Percentiles rank a stretch among this genome's conserved stretches.
These are phyloP conservation scores for Saccharomycopsis fermentans DNA, from an alignment of 805 yeast genomes.

Conservation along the genomic window DNA sequence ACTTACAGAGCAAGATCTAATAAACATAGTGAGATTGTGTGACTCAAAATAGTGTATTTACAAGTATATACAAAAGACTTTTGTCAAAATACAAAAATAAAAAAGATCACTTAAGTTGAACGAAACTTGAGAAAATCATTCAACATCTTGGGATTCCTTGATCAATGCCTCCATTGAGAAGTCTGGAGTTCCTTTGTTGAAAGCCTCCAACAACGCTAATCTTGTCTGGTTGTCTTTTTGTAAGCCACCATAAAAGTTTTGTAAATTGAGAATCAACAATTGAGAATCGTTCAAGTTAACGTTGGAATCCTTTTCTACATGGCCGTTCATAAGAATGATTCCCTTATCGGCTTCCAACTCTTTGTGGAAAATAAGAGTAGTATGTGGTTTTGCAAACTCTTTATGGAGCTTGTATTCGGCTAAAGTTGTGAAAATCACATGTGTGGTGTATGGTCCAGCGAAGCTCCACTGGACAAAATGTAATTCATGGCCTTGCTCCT, in stretches of 20 bases:
- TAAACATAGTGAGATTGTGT: too few species aligned
- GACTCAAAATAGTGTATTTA: neutral
- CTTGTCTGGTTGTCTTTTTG: slow-evolving; percentile 34
- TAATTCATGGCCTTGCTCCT: slow-evolving; percentile 58
- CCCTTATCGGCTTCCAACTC: slow-evolving; percentile 55
- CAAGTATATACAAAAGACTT: neutral
- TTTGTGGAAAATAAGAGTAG: slow-evolving; percentile 79
- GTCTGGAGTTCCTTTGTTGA: slow-evolving; percentile 57
- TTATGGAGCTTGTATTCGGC: slow-evolving; percentile 86
- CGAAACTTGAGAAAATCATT: neutral
- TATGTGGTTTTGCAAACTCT: slow-evolving; percentile 92
- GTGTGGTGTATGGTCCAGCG: slow-evolving; percentile 73
- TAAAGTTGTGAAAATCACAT: slow-evolving; percentile 82
- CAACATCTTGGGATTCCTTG: slow-evolving; percentile 45
- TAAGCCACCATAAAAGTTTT: slow-evolving; percentile 73
- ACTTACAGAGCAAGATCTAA: too few species aligned
- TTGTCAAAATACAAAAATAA: too few species aligned
- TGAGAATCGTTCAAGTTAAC: slow-evolving; percentile 70
- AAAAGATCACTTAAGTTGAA: too few species aligned
- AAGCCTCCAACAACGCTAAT: slow-evolving; percentile 47
- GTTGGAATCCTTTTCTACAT: slow-evolving; percentile 54
- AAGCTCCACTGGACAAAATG: slow-evolving; percentile 93
- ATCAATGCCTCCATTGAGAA: slow-evolving; percentile 63
- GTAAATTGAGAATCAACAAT: slow-evolving; percentile 61
- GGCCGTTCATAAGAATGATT: slow-evolving; percentile 77